Evolutionary conservation across 2,329 filamentous ascomycete genomes (phyloP).

Genomic region (Blastomyces silverae): DNA sequence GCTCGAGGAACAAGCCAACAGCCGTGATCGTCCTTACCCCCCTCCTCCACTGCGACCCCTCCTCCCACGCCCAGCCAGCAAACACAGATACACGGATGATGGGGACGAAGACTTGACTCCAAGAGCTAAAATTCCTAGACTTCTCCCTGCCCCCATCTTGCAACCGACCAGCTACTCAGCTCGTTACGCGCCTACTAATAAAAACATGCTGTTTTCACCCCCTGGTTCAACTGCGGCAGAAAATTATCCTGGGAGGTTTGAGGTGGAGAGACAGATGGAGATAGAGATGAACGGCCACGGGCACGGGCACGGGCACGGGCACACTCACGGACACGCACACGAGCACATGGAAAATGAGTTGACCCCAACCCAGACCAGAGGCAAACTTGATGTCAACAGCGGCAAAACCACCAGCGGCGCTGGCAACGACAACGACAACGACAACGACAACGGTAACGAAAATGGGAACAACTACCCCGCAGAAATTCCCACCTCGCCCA

Average conservation of each 20-base stretch:
- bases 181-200: constrained; percentile 13
- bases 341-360: constrained; percentile 2
- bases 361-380: constrained; percentile 22
- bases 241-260: constrained; percentile 20
- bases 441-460: neutral
- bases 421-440: neutral
- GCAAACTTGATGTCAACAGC: constrained; percentile 7
- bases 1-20: constrained; percentile 37
- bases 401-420: neutral
- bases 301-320: neutral
- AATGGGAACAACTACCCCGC: neutral
- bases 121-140: constrained; percentile 21
- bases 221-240: constrained; percentile 20
- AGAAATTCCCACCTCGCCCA: constrained; percentile 25
- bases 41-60: neutral
- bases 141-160: constrained; percentile 19
- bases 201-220: constrained; percentile 22
- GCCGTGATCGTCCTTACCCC: constrained; percentile 29
- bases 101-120: constrained; percentile 13
- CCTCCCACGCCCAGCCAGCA: neutral
- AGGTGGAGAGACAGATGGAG: constrained; percentile 15
- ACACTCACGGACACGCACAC: neutral
- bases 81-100: neutral
- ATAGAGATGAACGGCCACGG: neutral
- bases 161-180: constrained; percentile 16